phyloP scores from a whole-genome alignment of 192 early-diverging fungal species.

The Podila clonocystis region DNA sequence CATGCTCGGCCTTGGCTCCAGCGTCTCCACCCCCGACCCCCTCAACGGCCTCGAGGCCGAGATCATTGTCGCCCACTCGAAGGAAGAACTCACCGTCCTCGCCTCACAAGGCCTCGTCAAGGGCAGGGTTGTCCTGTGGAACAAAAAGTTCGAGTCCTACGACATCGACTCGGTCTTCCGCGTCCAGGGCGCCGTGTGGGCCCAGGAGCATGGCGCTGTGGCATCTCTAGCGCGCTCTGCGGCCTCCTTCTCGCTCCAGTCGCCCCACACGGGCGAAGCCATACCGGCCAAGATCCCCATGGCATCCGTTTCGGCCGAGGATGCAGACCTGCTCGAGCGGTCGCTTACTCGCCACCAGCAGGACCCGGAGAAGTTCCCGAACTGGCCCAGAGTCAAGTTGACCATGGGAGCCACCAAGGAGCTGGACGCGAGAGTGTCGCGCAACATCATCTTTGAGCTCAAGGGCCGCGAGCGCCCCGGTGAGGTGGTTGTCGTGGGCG shows the following conservation, averaged over 20 bases:
- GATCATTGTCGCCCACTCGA: slow-evolving; percentile 59
- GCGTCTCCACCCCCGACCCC: slow-evolving; percentile 52
- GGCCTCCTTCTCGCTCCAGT: slow-evolving; percentile 54
- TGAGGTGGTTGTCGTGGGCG: slow-evolving; percentile 65
- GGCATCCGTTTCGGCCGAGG: slow-evolving; percentile 61
- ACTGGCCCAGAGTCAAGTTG: slow-evolving; percentile 59
- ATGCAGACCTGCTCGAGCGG: slow-evolving; percentile 64
- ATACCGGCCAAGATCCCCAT: slow-evolving; percentile 56
- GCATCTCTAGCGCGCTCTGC: slow-evolving; percentile 61
- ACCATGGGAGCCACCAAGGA: slow-evolving; percentile 49
- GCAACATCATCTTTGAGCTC: slow-evolving; percentile 65
- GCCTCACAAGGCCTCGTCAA: slow-evolving; percentile 48
- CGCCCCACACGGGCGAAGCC: slow-evolving; percentile 62
- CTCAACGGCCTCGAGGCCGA: slow-evolving; percentile 50
- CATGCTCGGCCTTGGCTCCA: slow-evolving; percentile 64
- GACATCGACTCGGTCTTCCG: slow-evolving; percentile 7
- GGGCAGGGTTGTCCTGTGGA: slow-evolving; percentile 61
- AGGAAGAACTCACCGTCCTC: slow-evolving; percentile 56
- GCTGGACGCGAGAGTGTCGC: slow-evolving; percentile 52
- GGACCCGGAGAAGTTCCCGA: slow-evolving; percentile 16
- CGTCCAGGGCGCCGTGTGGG: slow-evolving; percentile 27
- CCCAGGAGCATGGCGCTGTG: slow-evolving; percentile 56
- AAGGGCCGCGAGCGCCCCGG: slow-evolving; percentile 55
- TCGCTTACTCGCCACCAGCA: slow-evolving; percentile 51
- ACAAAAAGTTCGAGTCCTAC: slow-evolving; percentile 46